A percentile compares a stretch with the other conserved stretches of the same genome.
Conservation (phyloP, 306 rosid species). For the Gillenia trifoliata region DNA sequence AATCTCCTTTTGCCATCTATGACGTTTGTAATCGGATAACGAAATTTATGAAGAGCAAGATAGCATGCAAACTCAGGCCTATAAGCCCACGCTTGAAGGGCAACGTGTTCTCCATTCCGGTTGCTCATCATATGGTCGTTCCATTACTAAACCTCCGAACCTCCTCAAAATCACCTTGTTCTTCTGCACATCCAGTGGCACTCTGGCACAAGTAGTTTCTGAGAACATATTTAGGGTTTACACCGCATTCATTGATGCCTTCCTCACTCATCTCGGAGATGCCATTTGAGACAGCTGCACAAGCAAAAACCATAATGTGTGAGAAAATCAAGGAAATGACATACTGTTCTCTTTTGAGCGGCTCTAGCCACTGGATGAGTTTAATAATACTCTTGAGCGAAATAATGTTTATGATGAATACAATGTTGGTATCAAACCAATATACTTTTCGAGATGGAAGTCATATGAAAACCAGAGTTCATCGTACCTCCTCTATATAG, state of each 20-base stretch:
- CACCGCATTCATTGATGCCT: slow-evolving; percentile 67
- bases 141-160: slow-evolving; percentile 67
- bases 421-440: not conserved
- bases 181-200: slow-evolving; percentile 95
- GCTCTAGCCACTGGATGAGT: not conserved
- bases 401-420: not conserved
- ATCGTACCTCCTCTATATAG: slow-evolving; percentile 74
- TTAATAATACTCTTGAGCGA: not conserved
- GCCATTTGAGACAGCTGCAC: slow-evolving; percentile 71
- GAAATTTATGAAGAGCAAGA: slow-evolving; percentile 85
- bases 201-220: slow-evolving; percentile 95
- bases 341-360: not conserved
- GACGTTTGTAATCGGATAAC: not conserved
- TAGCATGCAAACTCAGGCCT: slow-evolving; percentile 97
- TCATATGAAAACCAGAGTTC: not conserved
- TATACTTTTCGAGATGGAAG: not conserved
- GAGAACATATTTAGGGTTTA: slow-evolving; percentile 86
- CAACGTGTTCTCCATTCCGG: slow-evolving; percentile 96
- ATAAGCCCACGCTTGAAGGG: slow-evolving; percentile 99
- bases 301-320: slow-evolving; percentile 13
- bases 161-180: slow-evolving; percentile 85
- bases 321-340: not conserved
- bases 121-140: slow-evolving; percentile 88
- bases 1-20: slow-evolving; percentile 14
- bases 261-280: slow-evolving; percentile 77